Evolutionary conservation across 2,329 filamentous ascomycete genomes (phyloP).

Genomic region (Colletotrichum lindemuthianum): DNA sequence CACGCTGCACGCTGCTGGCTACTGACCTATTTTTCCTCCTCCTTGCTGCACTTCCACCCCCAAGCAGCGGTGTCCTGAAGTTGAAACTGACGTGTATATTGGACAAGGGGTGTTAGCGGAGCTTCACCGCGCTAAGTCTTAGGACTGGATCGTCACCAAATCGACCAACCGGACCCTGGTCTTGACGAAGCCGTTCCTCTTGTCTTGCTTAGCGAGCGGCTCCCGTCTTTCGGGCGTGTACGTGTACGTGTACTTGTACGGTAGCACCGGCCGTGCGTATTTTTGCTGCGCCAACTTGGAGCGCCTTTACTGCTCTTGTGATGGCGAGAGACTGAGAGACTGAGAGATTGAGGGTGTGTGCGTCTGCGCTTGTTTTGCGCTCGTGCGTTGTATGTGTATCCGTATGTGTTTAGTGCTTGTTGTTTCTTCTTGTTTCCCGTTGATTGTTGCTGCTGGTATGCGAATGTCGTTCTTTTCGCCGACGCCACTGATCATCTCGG

Average conservation of each 20-base stretch:
- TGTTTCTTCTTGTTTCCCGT: constrained; percentile 19
- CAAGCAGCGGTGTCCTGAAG: constrained; percentile 34
- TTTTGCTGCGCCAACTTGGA: constrained; percentile 16
- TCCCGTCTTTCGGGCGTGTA: constrained; percentile 17
- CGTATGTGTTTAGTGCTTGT: not conserved
- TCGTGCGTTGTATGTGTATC: not conserved
- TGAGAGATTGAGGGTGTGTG: not conserved
- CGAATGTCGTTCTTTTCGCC: constrained; percentile 13
- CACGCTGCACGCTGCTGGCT: constrained; percentile 1
- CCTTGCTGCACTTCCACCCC: constrained; percentile 11
- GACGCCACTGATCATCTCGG: constrained; percentile 28
- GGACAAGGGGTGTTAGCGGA: constrained; percentile 18
- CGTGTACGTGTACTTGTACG: not conserved
- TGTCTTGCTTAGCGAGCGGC: constrained; percentile 35
- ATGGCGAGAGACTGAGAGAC: too few species aligned
- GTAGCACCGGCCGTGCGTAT: constrained; percentile 23
- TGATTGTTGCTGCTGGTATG: constrained; percentile 11
- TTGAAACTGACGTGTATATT: constrained; percentile 36
- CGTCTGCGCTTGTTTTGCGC: not conserved
- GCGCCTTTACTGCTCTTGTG: constrained; percentile 9
- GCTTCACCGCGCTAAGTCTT: constrained; percentile 23
- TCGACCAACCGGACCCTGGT: constrained; percentile 3
- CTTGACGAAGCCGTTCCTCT: constrained; percentile 24
- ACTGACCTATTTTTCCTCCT: too few species aligned
- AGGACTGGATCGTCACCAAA: constrained; percentile 10